Percentiles rank a stretch among this genome's conserved stretches.
phyloP scores from a whole-genome alignment of 352 stramenopile genomes.

The Globisporangium nagaii region DNA sequence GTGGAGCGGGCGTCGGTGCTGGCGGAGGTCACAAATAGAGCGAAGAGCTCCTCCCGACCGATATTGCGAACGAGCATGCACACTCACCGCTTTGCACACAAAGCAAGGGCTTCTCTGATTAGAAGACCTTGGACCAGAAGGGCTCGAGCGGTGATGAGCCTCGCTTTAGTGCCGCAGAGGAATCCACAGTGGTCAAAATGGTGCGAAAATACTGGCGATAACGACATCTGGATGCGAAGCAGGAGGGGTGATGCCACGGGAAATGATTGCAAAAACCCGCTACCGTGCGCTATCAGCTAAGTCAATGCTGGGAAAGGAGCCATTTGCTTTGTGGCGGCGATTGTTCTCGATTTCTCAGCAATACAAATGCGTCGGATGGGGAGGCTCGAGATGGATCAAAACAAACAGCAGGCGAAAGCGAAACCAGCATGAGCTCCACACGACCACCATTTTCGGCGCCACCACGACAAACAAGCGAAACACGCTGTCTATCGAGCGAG shows the following conservation, averaged over 20 bases:
- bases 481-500: no score
- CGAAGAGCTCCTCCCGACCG: neutral
- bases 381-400: no score
- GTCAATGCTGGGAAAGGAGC: no score
- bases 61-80: neutral
- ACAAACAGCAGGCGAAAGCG: no score
- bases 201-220: neutral
- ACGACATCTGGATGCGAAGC: neutral
- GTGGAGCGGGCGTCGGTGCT: no score
- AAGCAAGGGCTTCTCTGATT: neutral
- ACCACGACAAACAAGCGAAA: no score
- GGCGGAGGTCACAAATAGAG: slow-evolving; percentile 2
- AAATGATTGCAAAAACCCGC: neutral
- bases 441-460: no score
- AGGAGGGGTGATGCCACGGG: neutral
- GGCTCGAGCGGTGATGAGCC: neutral
- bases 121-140: neutral
- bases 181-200: no score
- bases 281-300: neutral
- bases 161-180: no score
- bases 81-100: neutral
- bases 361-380: no score
- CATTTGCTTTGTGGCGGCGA: no score
- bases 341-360: neutral
- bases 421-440: no score